Evolutionary conservation across 257 asterid species (phyloP).

Genomic region (Cruciata laevipes): DNA sequence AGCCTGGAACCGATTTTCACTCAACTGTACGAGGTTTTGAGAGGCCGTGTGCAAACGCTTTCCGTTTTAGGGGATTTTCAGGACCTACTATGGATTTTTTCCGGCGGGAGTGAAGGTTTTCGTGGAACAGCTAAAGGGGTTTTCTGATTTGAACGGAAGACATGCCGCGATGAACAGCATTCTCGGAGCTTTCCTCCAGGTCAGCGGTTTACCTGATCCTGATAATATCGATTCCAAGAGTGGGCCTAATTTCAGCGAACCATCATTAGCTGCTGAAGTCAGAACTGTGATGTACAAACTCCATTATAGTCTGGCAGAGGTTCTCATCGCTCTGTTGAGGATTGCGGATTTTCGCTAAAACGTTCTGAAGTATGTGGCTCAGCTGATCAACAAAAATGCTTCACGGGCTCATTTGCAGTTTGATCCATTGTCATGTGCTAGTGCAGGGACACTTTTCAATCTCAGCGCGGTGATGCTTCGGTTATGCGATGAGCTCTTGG

Average conservation of each 20-base stretch:
- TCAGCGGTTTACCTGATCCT: constrained; percentile 92
- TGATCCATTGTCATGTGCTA: constrained; percentile 84
- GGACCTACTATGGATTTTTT: constrained; percentile 70
- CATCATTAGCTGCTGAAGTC: constrained; percentile 67
- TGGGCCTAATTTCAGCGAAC: constrained; percentile 84
- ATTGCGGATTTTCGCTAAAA: constrained; percentile 64
- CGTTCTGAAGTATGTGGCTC: constrained; percentile 75
- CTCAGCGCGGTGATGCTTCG: constrained; percentile 90
- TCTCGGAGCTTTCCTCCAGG: constrained; percentile 91
- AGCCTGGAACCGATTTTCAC: constrained; percentile 65
- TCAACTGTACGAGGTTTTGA: constrained; percentile 81
- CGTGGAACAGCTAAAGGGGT: constrained; percentile 92
- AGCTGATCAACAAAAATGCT: constrained; percentile 77
- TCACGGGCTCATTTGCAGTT: constrained; percentile 81
- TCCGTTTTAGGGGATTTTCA: constrained; percentile 91
- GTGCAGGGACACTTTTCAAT: constrained; percentile 94
- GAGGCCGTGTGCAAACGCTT: constrained; percentile 73
- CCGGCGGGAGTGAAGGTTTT: constrained; percentile 71
- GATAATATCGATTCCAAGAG: constrained; percentile 82
- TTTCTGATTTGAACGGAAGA: constrained; percentile 85
- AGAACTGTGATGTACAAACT: constrained; percentile 71
- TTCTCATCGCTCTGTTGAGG: constrained; percentile 69
- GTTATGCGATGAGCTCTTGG: constrained; percentile 85
- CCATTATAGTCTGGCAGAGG: constrained; percentile 66
- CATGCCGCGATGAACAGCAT: constrained; percentile 88